Evolutionary conservation across 2,329 filamentous ascomycete species (phyloP).

Genomic region (Colletotrichum lupini): DNA sequence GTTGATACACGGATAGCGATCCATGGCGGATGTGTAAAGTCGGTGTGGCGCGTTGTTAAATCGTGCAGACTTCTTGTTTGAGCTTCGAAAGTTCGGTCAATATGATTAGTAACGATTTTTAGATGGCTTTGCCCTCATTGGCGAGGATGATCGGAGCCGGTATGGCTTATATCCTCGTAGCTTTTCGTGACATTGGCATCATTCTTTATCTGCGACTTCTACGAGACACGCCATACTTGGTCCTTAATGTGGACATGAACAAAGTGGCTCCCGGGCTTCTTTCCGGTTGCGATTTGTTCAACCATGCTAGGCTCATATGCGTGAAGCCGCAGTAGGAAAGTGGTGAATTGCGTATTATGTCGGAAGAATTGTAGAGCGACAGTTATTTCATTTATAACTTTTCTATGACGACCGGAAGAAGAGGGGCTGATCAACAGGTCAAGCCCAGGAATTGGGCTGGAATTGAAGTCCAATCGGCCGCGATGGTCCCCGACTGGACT

Average conservation of each 20-base stretch:
- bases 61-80: not conserved
- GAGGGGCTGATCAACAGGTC: not conserved
- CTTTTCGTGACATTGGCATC: not conserved
- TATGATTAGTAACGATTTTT: not conserved
- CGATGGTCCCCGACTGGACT: not conserved
- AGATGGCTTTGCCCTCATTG: not conserved
- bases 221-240: not conserved
- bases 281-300: not conserved
- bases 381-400: no score
- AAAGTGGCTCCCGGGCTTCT: not conserved
- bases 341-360: no score
- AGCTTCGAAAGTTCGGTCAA: not conserved
- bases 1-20: not conserved
- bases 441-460: not conserved
- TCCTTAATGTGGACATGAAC: not conserved
- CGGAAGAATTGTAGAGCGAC: no score
- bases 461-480: not conserved
- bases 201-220: not conserved
- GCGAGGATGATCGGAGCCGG: not conserved
- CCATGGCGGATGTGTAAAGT: not conserved
- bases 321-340: no score
- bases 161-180: not conserved
- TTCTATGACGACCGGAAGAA: not conserved
- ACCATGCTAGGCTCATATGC: not conserved
- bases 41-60: fast-evolving